Evolutionary conservation across 2,329 filamentous ascomycete species (phyloP).

Genomic region (Penicillium aurantiogriseum): DNA sequence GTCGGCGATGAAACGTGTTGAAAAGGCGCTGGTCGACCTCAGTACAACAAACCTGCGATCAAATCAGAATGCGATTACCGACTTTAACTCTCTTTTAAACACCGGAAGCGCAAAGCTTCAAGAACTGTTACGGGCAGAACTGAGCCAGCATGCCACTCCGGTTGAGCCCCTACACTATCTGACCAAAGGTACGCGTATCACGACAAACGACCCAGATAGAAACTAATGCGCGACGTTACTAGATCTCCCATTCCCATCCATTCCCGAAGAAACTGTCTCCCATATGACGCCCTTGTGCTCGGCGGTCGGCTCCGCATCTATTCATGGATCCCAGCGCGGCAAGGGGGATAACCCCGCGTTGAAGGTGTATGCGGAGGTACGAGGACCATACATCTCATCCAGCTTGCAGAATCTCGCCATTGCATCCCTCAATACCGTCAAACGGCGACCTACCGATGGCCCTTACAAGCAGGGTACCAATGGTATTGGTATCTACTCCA

Average conservation of each 20-base stretch:
- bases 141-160: constrained; percentile 74
- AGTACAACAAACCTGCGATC: constrained; percentile 86
- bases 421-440: constrained; percentile 78
- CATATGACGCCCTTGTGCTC: constrained; percentile 75
- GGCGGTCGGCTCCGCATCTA: constrained; percentile 65
- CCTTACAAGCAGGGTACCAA: constrained; percentile 87
- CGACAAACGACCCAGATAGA: background rate
- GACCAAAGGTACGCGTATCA: constrained; percentile 67
- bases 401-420: constrained; percentile 83
- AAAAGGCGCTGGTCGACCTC: constrained; percentile 79
- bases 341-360: constrained; percentile 68
- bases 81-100: constrained; percentile 74
- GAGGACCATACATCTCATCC: constrained; percentile 79
- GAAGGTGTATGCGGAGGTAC: constrained; percentile 79
- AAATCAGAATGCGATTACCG: constrained; percentile 83
- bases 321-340: constrained; percentile 50
- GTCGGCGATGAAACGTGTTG: constrained; percentile 82
- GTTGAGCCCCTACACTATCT: constrained; percentile 90
- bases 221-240: constrained; percentile 6
- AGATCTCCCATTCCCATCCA: constrained; percentile 73
- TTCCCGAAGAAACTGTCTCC: constrained; percentile 73
- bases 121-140: constrained; percentile 73
- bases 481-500: constrained; percentile 84
- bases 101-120: constrained; percentile 81
- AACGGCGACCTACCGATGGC: constrained; percentile 71